phyloP scores from a whole-genome alignment of 768 basidiomycete genomes.

The Suillus decipiens region DNA sequence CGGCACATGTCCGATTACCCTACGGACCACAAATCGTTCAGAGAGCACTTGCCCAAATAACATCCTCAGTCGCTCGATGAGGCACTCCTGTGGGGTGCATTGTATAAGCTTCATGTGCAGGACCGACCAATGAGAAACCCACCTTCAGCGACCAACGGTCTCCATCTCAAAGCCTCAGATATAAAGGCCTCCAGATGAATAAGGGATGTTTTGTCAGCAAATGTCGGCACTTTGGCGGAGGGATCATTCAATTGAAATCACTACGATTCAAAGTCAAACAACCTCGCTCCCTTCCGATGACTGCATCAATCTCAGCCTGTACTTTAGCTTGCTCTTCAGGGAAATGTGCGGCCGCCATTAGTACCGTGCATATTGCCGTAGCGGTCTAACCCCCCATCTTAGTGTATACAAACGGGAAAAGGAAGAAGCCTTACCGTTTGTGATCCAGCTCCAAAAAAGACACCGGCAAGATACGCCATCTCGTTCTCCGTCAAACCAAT shows the following conservation, averaged over 20 bases:
- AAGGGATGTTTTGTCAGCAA: not conserved
- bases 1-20: not conserved
- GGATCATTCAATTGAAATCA: conserved; percentile 5
- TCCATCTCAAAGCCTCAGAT: conserved; percentile 1
- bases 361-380: conserved; percentile 46
- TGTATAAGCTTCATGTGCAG: not conserved
- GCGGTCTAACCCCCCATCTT: conserved; percentile 37
- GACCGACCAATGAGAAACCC: not conserved
- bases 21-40: not conserved
- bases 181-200: not conserved
- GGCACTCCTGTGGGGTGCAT: not conserved
- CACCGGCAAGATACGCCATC: not conserved
- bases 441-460: not conserved
- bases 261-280: not conserved
- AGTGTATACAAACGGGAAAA: not conserved
- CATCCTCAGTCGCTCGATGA: not conserved
- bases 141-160: not conserved
- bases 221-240: not conserved
- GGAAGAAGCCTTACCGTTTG: not conserved
- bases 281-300: conserved; percentile 42
- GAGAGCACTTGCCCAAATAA: not conserved
- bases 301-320: conserved; percentile 51
- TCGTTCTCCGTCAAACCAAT: not conserved
- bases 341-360: conserved; percentile 53
- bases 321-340: conserved; percentile 49